phyloP scores from a whole-genome alignment of 2,329 filamentous ascomycete genomes.

The Cladophialophora immunda region DNA sequence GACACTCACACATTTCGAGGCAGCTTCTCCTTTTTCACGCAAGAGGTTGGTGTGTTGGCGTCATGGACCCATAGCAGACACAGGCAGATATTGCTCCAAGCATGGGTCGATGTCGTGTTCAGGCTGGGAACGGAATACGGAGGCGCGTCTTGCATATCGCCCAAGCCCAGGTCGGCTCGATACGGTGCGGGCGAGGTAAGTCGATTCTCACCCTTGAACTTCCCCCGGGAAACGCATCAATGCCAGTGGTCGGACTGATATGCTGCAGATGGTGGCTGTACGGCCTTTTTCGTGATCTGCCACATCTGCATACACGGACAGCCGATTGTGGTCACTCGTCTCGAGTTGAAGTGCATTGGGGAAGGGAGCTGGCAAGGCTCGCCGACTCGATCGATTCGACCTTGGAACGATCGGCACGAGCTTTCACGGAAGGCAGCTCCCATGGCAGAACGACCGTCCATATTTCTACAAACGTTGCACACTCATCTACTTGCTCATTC shows the following conservation, averaged over 20 bases:
- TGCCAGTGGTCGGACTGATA: background rate
- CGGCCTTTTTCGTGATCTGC: background rate
- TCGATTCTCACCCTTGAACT: background rate
- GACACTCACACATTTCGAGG: background rate
- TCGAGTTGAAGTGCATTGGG: constrained; percentile 1
- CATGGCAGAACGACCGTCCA: background rate
- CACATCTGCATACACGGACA: background rate
- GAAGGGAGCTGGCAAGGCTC: constrained; percentile 1
- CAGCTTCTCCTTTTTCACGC: background rate
- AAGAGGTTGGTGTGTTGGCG: background rate
- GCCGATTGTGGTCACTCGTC: background rate
- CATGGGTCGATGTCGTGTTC: background rate
- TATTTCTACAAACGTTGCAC: background rate
- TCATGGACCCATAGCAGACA: background rate
- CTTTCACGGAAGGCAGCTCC: background rate
- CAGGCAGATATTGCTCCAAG: background rate
- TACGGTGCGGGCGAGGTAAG: background rate
- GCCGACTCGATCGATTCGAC: background rate
- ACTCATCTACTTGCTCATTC: background rate
- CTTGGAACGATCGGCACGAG: background rate
- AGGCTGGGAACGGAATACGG: background rate
- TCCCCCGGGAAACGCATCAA: background rate
- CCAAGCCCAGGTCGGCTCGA: background rate
- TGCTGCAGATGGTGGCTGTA: background rate
- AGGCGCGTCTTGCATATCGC: background rate